Conservation (phyloP, 306 rosid species). For the Cyamopsis tetragonoloba region DNA sequence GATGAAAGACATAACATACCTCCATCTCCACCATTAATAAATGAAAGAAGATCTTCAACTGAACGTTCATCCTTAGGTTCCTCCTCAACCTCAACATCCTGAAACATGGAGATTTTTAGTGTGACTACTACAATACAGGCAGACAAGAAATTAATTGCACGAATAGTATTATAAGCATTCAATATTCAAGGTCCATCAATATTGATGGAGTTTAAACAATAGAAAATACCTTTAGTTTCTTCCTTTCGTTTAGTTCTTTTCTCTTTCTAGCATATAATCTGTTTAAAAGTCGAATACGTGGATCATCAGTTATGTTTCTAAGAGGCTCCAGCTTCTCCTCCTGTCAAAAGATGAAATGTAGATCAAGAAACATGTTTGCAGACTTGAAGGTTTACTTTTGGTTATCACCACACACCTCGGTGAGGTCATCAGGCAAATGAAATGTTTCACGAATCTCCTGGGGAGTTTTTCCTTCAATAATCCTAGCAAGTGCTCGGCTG, state of each 20-base stretch:
- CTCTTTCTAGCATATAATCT: slow-evolving; percentile 84
- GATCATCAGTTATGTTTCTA: slow-evolving; percentile 79
- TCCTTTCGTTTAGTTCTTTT: slow-evolving; percentile 74
- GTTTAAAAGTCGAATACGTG: slow-evolving; percentile 88
- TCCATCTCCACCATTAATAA: slow-evolving; percentile 70
- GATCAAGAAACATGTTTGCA: slow-evolving; percentile 23
- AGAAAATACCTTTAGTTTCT: slow-evolving; percentile 66
- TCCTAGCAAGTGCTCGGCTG: slow-evolving; percentile 88
- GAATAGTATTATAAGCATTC: background rate
- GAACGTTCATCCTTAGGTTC: slow-evolving; percentile 83
- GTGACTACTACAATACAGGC: slow-evolving; percentile 10
- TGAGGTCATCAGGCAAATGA: slow-evolving; percentile 90
- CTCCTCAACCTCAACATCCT: slow-evolving; percentile 73
- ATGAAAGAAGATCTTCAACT: slow-evolving; percentile 83
- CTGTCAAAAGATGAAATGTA: slow-evolving; percentile 45
- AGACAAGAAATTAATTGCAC: background rate
- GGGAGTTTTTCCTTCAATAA: slow-evolving; percentile 89
- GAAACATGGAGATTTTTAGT: slow-evolving; percentile 28
- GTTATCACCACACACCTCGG: slow-evolving; percentile 58
- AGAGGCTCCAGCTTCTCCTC: slow-evolving; percentile 90
- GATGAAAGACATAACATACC: slow-evolving; percentile 37
- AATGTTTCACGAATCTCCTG: slow-evolving; percentile 90
- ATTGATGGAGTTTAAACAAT: slow-evolving; percentile 19
- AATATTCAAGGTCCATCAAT: slow-evolving; percentile 23
- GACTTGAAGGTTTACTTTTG: background rate